A percentile compares a stretch with the other conserved stretches of the same genome.
Conservation (phyloP, 345 rosid species). For the Aquilaria yunnanensis region DNA sequence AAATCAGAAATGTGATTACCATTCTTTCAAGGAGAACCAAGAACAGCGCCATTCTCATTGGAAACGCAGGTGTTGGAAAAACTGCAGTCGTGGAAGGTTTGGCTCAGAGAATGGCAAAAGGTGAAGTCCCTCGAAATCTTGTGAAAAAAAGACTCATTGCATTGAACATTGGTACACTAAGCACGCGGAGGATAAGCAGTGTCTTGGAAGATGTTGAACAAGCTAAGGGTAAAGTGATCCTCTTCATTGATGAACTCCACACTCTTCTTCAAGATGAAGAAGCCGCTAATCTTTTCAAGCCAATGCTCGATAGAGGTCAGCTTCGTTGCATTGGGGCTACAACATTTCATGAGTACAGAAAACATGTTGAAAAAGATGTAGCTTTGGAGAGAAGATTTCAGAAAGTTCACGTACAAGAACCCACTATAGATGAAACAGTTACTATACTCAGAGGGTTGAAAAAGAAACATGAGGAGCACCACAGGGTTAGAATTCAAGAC, state of each 20-base stretch:
- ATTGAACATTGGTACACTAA: slow-evolving; percentile 21
- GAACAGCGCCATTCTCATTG: slow-evolving; percentile 25
- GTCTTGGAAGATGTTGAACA: slow-evolving; percentile 22
- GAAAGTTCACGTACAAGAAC: slow-evolving; percentile 19
- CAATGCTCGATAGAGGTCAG: slow-evolving; percentile 28
- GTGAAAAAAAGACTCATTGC: slow-evolving; percentile 20
- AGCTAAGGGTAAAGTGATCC: slow-evolving; percentile 16
- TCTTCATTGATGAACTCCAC: slow-evolving; percentile 34
- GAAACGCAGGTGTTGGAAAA: slow-evolving; percentile 31
- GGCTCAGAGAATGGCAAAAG: slow-evolving; percentile 11
- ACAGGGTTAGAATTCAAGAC: slow-evolving; percentile 25
- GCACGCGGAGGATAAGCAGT: slow-evolving; percentile 7
- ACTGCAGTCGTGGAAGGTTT: slow-evolving; percentile 26
- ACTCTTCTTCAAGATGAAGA: slow-evolving; percentile 18
- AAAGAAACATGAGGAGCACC: slow-evolving; percentile 27
- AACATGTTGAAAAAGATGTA: slow-evolving; percentile 23
- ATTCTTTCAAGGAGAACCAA: slow-evolving; percentile 20
- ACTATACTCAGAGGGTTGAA: slow-evolving; percentile 14
- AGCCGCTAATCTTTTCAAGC: slow-evolving; percentile 34
- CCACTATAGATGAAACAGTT: slow-evolving; percentile 15
- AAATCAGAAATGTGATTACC: slow-evolving; percentile 10
- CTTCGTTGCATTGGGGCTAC: slow-evolving; percentile 29
- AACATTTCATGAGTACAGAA: slow-evolving; percentile 20
- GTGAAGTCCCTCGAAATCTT: slow-evolving; percentile 8
- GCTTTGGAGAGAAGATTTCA: slow-evolving; percentile 22